phyloP scores from a whole-genome alignment of 768 basidiomycete genomes.

The Podaxis mareebaensis region DNA sequence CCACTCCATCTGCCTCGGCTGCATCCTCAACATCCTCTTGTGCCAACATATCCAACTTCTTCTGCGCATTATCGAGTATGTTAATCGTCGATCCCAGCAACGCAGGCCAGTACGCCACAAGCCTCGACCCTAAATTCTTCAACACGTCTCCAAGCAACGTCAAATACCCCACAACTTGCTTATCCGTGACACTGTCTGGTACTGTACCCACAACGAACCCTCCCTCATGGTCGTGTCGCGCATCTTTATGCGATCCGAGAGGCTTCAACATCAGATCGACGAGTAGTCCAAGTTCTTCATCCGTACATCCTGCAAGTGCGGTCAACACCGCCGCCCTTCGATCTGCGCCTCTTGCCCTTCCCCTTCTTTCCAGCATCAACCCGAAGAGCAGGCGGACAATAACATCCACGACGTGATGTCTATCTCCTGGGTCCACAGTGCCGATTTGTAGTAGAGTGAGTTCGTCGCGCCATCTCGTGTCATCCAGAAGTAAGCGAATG shows the following conservation, averaged over 20 bases:
- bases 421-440: constrained; percentile 51
- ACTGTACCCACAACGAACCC: constrained; percentile 13
- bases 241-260: constrained; percentile 41
- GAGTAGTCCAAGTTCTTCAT: constrained; percentile 73
- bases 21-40: constrained; percentile 22
- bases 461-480: constrained; percentile 87
- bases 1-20: constrained; percentile 29
- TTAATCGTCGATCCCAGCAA: constrained; percentile 71
- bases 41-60: constrained; percentile 41
- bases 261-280: constrained; percentile 88
- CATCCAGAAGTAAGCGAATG: constrained; percentile 74
- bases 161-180: constrained; percentile 84
- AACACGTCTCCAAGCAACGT: constrained; percentile 83
- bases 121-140: constrained; percentile 75
- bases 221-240: constrained; percentile 22
- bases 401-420: constrained; percentile 67
- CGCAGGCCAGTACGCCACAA: constrained; percentile 70
- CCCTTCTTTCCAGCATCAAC: constrained; percentile 78
- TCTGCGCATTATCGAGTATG: constrained; percentile 66
- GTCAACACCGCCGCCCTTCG: constrained; percentile 76
- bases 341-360: constrained; percentile 65
- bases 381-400: constrained; percentile 83
- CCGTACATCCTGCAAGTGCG: constrained; percentile 65
- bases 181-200: constrained; percentile 38
- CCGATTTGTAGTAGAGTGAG: constrained; percentile 70